Evolutionary conservation across 176 grass and related monocot species (phyloP).

Genomic region (Puya raimondii): DNA sequence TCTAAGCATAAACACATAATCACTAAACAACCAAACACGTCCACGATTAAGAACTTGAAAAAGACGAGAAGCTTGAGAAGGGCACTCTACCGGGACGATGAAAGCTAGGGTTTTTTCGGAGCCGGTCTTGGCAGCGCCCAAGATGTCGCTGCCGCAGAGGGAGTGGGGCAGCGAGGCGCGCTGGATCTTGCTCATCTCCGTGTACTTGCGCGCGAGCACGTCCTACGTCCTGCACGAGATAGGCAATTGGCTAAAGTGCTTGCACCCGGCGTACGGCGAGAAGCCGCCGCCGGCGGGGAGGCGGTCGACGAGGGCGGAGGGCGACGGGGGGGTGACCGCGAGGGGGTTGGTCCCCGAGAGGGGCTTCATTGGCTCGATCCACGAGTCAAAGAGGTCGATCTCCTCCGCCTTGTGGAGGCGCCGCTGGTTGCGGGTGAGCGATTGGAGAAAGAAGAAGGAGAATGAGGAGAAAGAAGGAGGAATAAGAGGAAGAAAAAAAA

Average conservation of each 20-base stretch:
- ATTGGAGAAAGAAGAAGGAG: too few relatives aligned
- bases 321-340: slow-evolving; percentile 9
- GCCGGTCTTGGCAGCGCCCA: slow-evolving; percentile 86
- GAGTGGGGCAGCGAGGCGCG: slow-evolving; percentile 72
- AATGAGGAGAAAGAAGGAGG: too few relatives aligned
- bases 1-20: too few relatives aligned
- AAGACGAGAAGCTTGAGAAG: too few relatives aligned
- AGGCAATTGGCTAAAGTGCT: slow-evolving; percentile 57
- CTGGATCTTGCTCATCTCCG: slow-evolving; percentile 90
- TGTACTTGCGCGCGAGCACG: slow-evolving; percentile 39
- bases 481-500: too few relatives aligned
- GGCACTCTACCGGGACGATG: too few relatives aligned
- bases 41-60: not conserved
- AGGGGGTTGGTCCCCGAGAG: slow-evolving; percentile 37
- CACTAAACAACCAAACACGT: too few relatives aligned
- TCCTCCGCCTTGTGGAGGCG: slow-evolving; percentile 45
- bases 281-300: slow-evolving; percentile 16
- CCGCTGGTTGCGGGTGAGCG: slow-evolving; percentile 25
- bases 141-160: slow-evolving; percentile 67
- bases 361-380: slow-evolving; percentile 77
- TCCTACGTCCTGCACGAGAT: slow-evolving; percentile 66
- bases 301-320: slow-evolving; percentile 4
- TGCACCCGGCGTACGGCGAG: slow-evolving; percentile 50
- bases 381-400: slow-evolving; percentile 51
- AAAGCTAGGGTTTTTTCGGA: slow-evolving; percentile 94